A percentile compares a stretch with the other conserved stretches of the same genome.
phyloP scores from a whole-genome alignment of 2,329 filamentous ascomycete genomes.

The Alternaria dauci region DNA sequence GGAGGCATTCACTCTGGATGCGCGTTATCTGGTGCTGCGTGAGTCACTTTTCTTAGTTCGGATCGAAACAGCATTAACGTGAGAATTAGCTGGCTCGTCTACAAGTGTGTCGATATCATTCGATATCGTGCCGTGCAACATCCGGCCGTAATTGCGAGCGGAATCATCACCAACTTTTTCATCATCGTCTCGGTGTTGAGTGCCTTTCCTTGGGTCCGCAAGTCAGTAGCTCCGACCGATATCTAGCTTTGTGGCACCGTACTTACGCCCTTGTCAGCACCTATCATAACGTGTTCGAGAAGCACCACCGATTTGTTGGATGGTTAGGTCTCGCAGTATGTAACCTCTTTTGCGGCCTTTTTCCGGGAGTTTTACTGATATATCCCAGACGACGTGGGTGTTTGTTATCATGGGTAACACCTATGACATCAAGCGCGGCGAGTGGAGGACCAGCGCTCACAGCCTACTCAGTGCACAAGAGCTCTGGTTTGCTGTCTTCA shows the following conservation, averaged over 20 bases:
- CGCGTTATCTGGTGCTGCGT: conserved; percentile 46
- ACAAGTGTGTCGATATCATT: conserved; percentile 48
- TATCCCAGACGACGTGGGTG: conserved; percentile 43
- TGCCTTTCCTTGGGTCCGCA: conserved; percentile 49
- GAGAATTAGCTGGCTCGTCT: conserved; percentile 42
- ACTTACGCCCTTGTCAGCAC: conserved; percentile 35
- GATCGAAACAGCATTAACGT: conserved; percentile 15
- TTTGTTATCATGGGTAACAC: conserved; percentile 46
- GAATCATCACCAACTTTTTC: conserved; percentile 46
- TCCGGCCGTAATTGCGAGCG: conserved; percentile 42
- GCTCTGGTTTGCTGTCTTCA: conserved; percentile 48
- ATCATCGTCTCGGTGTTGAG: conserved; percentile 49
- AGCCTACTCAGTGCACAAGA: conserved; percentile 45
- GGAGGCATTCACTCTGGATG: conserved; percentile 49
- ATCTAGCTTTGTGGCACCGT: not conserved
- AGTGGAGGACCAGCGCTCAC: conserved; percentile 40
- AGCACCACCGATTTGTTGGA: conserved; percentile 47
- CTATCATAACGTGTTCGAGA: conserved; percentile 49
- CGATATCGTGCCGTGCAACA: conserved; percentile 44
- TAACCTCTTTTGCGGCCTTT: not conserved
- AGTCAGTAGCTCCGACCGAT: conserved; percentile 32
- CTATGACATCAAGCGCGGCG: conserved; percentile 46
- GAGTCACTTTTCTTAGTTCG: conserved; percentile 11
- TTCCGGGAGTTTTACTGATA: conserved; percentile 11
- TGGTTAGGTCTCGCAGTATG: conserved; percentile 49